These are phyloP conservation scores for Aspergillus fructus DNA, from an alignment of 2,329 filamentous ascomycete genomes.

Conservation along the genomic window DNA sequence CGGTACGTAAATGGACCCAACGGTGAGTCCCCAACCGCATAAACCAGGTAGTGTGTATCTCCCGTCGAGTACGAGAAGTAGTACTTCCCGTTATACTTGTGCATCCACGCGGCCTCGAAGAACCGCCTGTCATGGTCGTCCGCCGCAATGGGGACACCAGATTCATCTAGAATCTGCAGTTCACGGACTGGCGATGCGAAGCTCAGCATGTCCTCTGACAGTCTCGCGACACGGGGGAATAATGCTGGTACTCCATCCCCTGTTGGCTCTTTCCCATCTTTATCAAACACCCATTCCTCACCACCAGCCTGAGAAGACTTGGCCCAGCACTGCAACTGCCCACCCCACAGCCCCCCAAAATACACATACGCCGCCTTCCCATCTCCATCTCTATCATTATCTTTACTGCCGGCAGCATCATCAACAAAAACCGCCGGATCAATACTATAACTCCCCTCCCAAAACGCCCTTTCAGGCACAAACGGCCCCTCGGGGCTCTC, in stretches of 20 bases:
- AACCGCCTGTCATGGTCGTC: conserved; percentile 73
- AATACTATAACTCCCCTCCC: conserved; percentile 71
- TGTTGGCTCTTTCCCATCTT: conserved; percentile 59
- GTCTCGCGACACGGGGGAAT: conserved; percentile 63
- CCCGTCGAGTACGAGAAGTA: conserved; percentile 79
- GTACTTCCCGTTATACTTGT: conserved; percentile 68
- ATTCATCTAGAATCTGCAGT: conserved; percentile 64
- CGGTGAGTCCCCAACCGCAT: conserved; percentile 64
- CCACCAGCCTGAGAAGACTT: conserved; percentile 44
- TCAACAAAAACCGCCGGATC: conserved; percentile 77
- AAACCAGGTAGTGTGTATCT: conserved; percentile 72
- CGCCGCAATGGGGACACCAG: conserved; percentile 58
- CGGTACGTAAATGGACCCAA: conserved; percentile 71
- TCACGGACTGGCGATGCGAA: conserved; percentile 60
- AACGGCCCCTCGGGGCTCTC: conserved; percentile 70
- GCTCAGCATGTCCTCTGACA: conserved; percentile 65
- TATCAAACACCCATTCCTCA: conserved; percentile 54
- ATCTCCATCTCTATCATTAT: background rate
- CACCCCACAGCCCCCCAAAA: conserved; percentile 79
- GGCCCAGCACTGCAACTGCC: conserved; percentile 75
- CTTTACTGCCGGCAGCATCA: conserved; percentile 31
- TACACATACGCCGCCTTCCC: conserved; percentile 61
- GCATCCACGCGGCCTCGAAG: conserved; percentile 80
- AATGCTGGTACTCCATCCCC: conserved; percentile 60
- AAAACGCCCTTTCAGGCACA: conserved; percentile 61